A percentile compares a stretch with the other conserved stretches of the same genome.
Conservation (phyloP, 352 stramenopile species). For the Plasmopara viticola region DNA sequence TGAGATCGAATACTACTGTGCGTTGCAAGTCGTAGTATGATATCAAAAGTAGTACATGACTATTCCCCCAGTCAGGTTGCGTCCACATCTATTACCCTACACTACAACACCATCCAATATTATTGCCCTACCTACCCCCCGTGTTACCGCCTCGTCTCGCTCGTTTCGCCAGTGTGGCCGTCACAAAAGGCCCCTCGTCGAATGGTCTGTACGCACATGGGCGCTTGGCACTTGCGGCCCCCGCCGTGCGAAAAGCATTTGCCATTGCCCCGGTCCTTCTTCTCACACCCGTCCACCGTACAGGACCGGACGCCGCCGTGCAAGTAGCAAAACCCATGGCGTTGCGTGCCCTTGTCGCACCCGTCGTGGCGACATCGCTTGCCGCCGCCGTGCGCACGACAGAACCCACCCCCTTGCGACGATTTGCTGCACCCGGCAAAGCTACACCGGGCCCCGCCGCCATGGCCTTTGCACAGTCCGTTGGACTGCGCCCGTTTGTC, state of each 20-base stretch:
- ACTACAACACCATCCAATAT: no score
- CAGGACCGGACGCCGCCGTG: conserved; percentile 82
- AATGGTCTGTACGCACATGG: conserved; percentile 45
- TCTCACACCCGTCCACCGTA: conserved; percentile 65
- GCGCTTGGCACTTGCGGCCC: conserved; percentile 53
- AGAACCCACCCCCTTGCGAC: conserved; percentile 75
- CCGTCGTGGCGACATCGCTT: conserved; percentile 75
- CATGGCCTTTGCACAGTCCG: conserved; percentile 74
- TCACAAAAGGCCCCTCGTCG: conserved; percentile 54
- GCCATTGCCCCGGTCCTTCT: conserved; percentile 80
- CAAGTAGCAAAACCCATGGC: conserved; percentile 79
- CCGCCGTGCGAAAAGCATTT: conserved; percentile 71
- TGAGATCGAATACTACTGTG: no score
- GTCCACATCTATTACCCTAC: no score
- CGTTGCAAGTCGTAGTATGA: no score
- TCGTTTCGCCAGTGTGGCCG: conserved; percentile 20
- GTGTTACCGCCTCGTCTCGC: no score
- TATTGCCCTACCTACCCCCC: no score
- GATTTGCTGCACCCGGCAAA: conserved; percentile 65
- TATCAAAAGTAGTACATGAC: no score
- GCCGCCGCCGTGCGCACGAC: conserved; percentile 67
- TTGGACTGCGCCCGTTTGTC: conserved; percentile 73
- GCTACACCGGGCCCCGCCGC: conserved; percentile 65
- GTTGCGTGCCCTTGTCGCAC: conserved; percentile 67
- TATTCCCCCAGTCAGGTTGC: no score